Evolutionary conservation across 176 grass and related monocot genomes (phyloP), one percentile per base, ranked within the genome.

Genomic region (Juncus effusus): DNA sequence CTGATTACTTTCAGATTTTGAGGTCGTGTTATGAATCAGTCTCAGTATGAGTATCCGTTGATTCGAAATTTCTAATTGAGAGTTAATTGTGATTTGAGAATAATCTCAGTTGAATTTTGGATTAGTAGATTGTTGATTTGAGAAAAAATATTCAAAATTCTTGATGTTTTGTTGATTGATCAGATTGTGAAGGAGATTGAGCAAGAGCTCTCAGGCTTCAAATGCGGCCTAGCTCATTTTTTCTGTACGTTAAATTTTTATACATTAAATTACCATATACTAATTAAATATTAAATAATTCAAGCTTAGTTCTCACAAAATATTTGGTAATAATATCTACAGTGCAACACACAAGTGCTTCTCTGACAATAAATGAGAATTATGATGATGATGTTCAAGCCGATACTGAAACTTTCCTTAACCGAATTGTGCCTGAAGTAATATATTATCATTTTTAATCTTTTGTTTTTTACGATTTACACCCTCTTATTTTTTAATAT

Each of bases 261-360:
- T 9, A n/a, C 37, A 15, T n/a, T 7, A 0, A 73, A 41, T 62
- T 42, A 54, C 19, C 19, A 14, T 80, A 51, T 13, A 5, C 54
- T 4, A 39, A 10, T 35, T 42, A 51, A 12, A 42, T 4, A 1
- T 3, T 56, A 35, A 8, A 52, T 16, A 76, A 66, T 55, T 41
- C 10, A 16, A 61, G 36, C 11, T 3, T 19, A 8, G n/a, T 38
- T 28, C 51, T 51, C 47, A 53, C 41, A 71, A 16, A 13, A 54
- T 4, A 6, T 13, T 41, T 50, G 41, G 14, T 12, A 10, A 61
- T 69, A 59, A 55, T 12, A 42, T 74, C 54, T 86, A 37, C 85
- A 97, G 93, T 97, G 78, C 93, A 97, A 69, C 93, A 97, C 72
- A 97, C 93, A 61, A 97, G 93, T 41, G 93, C 88, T 70, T 97